Base-by-base conservation (phyloP, 768 basidiomycete species). In the Daedaleopsis nitida region DNA sequence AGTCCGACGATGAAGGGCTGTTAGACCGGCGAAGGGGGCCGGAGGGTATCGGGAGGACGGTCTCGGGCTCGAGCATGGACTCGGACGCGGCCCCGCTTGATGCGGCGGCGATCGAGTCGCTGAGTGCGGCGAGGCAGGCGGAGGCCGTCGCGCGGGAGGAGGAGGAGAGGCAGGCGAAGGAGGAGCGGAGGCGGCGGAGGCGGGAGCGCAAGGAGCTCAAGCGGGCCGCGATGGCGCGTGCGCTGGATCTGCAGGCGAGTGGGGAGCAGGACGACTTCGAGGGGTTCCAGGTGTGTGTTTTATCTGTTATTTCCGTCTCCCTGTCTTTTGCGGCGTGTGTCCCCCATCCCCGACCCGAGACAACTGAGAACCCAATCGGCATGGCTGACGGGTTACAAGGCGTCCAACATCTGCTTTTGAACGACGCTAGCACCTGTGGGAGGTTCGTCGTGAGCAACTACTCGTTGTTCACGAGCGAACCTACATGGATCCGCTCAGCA, bases 1-100 rank as follows among this genome's bases (percentile, higher is more conserved):
- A 83, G 59, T 64, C 64, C 6, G 67, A 68, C n/a, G 79, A 80
- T 14, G 86, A 86, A 24, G 70, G 59, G 17, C 54, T 21, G 21
- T 32, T 24, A 27, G 37, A 10, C 52, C 19, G 27, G 37, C 43
- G 7, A 34, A 50, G 53, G 23, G 47, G 55, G 1, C 52, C 38
- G 48, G 52, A 43, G 43, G 60, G 53, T 21, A 50, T 14, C 27
- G 51, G 32, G 7, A n/a, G 67, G 27, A 65, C 72, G n/a, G 54
- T 71, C 5, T 72, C 73, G 23, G 70, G 47, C 47, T 49, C 74
- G 1, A 73, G 76, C 5, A 86, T 89, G 45, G 89, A 91, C 72
- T 85, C 86, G 0, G 89, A 91, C 62, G 88, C 89, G 3, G 83
- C 88, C 6, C 84, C 84, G 1, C 75, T 91, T 14, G 86, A 87